Percentiles rank a stretch among this genome's conserved stretches.
Evolutionary conservation across 2,329 filamentous ascomycete genomes (phyloP).

Genomic region (Trichoderma atrobrunneum): DNA sequence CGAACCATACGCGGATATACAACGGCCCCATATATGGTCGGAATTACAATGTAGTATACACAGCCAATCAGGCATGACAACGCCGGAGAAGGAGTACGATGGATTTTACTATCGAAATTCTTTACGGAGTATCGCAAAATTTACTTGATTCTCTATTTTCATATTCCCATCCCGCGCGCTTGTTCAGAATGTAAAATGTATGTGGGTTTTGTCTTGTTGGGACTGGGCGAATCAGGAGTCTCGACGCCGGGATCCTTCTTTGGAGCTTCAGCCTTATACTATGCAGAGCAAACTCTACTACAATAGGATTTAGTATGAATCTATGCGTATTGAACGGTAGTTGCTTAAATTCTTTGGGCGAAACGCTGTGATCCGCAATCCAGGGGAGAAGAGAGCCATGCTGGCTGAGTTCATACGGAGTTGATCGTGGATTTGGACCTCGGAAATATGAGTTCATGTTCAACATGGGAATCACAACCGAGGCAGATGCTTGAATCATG

Average conservation of each 20-base stretch:
- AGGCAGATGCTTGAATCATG: neutral
- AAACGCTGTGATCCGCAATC: neutral
- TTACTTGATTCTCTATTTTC: neutral
- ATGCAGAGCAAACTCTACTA: neutral
- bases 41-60: neutral
- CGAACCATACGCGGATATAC: neutral
- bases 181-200: neutral
- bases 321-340: neutral
- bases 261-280: neutral
- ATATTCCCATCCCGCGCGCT: slow-evolving; percentile 7
- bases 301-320: neutral
- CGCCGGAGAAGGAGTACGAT: neutral
- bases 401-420: neutral
- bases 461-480: neutral
- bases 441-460: neutral
- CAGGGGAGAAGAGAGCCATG: neutral
- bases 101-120: neutral
- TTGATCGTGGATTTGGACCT: neutral
- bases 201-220: neutral
- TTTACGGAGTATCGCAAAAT: neutral
- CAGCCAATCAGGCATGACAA: neutral
- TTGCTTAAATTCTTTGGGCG: neutral
- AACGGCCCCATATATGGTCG: neutral
- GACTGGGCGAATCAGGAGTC: neutral
- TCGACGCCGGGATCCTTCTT: slow-evolving; percentile 1